These are phyloP conservation scores for Tuctoria greenei DNA, from an alignment of 176 grass and related monocot genomes.

Conservation along the genomic window DNA sequence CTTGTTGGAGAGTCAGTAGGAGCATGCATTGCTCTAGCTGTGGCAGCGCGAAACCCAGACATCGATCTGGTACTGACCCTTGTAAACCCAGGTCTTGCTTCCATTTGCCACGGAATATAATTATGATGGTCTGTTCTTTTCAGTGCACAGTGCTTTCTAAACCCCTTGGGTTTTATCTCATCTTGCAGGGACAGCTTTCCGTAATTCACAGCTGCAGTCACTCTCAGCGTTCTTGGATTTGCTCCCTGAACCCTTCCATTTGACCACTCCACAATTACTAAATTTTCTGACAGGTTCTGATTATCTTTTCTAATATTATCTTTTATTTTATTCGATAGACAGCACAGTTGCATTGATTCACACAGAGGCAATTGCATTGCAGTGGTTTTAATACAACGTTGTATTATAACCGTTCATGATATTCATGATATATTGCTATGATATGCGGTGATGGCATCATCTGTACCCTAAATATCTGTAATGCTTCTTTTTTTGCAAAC, in stretches of 20 bases:
- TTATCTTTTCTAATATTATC: neutral
- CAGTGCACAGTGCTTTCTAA: neutral
- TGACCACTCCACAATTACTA: conserved; percentile 51
- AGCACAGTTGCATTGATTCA: neutral
- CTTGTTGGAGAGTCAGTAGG: conserved; percentile 82
- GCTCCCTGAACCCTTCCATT: conserved; percentile 58
- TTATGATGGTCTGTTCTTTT: conserved; percentile 9
- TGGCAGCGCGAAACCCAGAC: conserved; percentile 64
- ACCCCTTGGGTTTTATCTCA: neutral
- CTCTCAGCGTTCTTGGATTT: conserved; percentile 43
- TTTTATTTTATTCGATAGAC: neutral
- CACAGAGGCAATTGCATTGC: neutral
- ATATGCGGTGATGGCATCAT: neutral
- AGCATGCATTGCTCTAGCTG: conserved; percentile 76
- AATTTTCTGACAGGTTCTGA: conserved; percentile 62
- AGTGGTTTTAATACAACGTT: neutral
- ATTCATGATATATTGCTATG: neutral
- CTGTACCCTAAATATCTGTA: neutral
- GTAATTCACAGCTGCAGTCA: conserved; percentile 48
- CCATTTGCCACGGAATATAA: neutral
- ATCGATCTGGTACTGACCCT: conserved; percentile 71
- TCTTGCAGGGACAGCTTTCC: conserved; percentile 65
- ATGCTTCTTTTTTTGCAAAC: neutral
- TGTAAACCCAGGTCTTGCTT: conserved; percentile 80
- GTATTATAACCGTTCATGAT: neutral